Conservation (phyloP, 2,329 filamentous ascomycete species). For the Lasiodiplodia sp. region DNA sequence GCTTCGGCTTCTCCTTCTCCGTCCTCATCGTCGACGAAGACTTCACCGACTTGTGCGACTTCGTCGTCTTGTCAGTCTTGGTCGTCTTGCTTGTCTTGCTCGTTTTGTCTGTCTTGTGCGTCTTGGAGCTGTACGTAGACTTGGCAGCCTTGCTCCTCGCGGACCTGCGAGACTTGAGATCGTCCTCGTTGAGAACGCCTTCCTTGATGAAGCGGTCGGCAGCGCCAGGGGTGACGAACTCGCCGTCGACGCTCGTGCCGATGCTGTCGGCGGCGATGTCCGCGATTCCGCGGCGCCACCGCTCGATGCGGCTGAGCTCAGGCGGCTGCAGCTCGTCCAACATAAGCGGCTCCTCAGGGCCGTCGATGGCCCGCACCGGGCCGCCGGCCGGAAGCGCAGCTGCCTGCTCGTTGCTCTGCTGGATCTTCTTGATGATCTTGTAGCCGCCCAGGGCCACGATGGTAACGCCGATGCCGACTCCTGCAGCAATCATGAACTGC, state of each 20-base stretch:
- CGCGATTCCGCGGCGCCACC: constrained; percentile 69
- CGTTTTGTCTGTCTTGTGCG: constrained; percentile 39
- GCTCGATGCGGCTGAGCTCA: constrained; percentile 66
- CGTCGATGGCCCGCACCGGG: constrained; percentile 32
- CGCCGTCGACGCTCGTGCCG: constrained; percentile 69
- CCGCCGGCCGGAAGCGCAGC: constrained; percentile 35
- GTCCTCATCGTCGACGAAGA: constrained; percentile 33
- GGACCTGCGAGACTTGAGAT: constrained; percentile 49
- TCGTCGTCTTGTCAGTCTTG: constrained; percentile 35
- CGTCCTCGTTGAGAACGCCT: constrained; percentile 56
- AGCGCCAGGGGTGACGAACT: constrained; percentile 69
- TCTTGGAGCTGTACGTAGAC: constrained; percentile 36
- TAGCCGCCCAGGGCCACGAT: constrained; percentile 95
- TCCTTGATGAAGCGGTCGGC: constrained; percentile 53
- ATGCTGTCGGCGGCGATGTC: constrained; percentile 61
- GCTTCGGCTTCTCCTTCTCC: constrained; percentile 44
- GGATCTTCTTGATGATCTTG: constrained; percentile 93
- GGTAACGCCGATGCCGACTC: constrained; percentile 89
- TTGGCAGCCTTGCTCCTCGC: constrained; percentile 41
- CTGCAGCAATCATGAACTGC: constrained; percentile 92
- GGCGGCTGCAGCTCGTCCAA: constrained; percentile 65
- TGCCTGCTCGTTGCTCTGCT: constrained; percentile 51
- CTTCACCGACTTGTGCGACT: constrained; percentile 36
- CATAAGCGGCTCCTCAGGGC: constrained; percentile 42
- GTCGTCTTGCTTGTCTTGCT: constrained; percentile 37